These are phyloP conservation scores for Favolaschia claudopus DNA, from an alignment of 768 basidiomycete genomes.

Conservation along the genomic window DNA sequence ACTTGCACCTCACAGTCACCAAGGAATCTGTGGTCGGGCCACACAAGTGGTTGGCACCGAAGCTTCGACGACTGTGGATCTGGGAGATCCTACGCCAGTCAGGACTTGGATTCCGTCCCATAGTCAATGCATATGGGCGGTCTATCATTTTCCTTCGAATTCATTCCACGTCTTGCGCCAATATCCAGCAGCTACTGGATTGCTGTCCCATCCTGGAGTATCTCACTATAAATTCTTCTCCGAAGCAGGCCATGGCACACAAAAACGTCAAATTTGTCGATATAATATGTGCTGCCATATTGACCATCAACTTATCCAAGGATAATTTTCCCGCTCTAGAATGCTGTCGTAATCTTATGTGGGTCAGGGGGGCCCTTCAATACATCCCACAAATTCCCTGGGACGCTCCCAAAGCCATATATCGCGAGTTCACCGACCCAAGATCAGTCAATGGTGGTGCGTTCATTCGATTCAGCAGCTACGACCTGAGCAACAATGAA, in stretches of 20 bases:
- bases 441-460: too few relatives aligned
- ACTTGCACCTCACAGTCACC: background rate
- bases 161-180: too few relatives aligned
- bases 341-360: too few relatives aligned
- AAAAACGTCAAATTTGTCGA: background rate
- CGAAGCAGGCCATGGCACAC: background rate
- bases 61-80: background rate
- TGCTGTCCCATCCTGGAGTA: background rate
- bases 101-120: background rate
- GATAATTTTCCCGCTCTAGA: too few relatives aligned
- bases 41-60: background rate
- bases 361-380: too few relatives aligned
- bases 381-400: too few relatives aligned
- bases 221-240: background rate
- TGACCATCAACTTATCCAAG: too few relatives aligned
- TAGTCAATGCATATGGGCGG: background rate
- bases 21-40: background rate
- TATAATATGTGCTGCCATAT: too few relatives aligned
- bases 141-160: background rate
- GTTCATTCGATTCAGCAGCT: too few relatives aligned
- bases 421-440: too few relatives aligned
- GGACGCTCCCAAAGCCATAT: too few relatives aligned
- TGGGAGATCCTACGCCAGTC: background rate
- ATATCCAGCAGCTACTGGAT: background rate
- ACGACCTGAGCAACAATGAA: too few relatives aligned